These are phyloP conservation scores for Takashimella tepidaria DNA, from an alignment of 1,284 basidiomycete species.

Conservation along the genomic window DNA sequence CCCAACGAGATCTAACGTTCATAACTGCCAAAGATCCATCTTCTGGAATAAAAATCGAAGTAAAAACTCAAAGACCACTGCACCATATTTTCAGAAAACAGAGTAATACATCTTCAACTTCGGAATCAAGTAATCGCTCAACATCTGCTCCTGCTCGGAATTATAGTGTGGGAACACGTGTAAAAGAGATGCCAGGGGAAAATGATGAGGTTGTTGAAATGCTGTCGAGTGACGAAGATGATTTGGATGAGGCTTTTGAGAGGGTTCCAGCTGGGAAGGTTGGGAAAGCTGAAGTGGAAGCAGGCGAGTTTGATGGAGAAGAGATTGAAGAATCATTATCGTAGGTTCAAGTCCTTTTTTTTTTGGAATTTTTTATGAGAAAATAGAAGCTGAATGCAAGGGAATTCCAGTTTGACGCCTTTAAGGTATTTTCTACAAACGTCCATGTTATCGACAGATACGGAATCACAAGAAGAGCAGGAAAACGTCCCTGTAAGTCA, in stretches of 20 bases:
- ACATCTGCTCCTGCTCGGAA: neutral
- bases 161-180: neutral
- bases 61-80: conserved; percentile 12
- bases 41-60: neutral
- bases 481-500: conserved; percentile 8
- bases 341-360: conserved; percentile 5
- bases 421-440: conserved; percentile 76
- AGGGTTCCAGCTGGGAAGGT: neutral
- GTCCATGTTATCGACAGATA: conserved; percentile 79
- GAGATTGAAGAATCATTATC: conserved; percentile 14
- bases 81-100: conserved; percentile 35
- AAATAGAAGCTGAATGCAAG: conserved; percentile 1
- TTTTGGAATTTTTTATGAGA: too few species aligned
- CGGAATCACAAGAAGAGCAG: conserved; percentile 59
- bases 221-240: conserved; percentile 39
- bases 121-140: conserved; percentile 3
- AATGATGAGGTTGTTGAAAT: conserved; percentile 31
- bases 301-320: conserved; percentile 8
- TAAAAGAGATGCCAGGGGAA: conserved; percentile 3
- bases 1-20: conserved; percentile 20
- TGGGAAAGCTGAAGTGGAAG: conserved; percentile 3
- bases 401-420: conserved; percentile 55
- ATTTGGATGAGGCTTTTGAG: conserved; percentile 7
- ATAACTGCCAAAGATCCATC: conserved; percentile 9
- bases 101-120: neutral